Conservation (phyloP, 2,329 filamentous ascomycete species). For the Ceratocystis ficicola region DNA sequence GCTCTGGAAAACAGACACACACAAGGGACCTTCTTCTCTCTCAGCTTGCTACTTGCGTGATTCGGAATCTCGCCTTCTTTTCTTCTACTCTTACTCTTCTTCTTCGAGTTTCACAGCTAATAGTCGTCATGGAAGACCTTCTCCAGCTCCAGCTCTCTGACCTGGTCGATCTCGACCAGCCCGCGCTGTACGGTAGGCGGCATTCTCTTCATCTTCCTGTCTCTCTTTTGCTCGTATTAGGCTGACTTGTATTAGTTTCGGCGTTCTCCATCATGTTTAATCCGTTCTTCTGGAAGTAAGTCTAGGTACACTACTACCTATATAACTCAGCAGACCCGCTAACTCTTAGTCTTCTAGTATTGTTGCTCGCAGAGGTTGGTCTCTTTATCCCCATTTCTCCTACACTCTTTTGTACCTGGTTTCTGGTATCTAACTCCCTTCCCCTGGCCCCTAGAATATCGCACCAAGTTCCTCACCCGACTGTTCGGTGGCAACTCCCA, state of each 20-base stretch:
- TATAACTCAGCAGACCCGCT: slow-evolving; percentile 28
- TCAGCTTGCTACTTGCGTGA: too few relatives aligned
- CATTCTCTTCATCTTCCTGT: slow-evolving; percentile 15
- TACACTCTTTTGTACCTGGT: slow-evolving; percentile 19
- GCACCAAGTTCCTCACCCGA: slow-evolving; percentile 76
- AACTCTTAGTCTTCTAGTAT: slow-evolving; percentile 42
- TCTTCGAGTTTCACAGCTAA: not conserved
- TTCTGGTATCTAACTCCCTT: not conserved
- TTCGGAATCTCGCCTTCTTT: not conserved
- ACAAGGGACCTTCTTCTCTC: too few relatives aligned
- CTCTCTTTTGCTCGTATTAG: slow-evolving; percentile 22
- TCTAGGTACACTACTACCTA: slow-evolving; percentile 24
- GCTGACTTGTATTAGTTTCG: slow-evolving; percentile 47
- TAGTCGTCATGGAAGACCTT: slow-evolving; percentile 7
- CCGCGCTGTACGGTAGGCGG: slow-evolving; percentile 51
- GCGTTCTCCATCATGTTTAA: slow-evolving; percentile 81
- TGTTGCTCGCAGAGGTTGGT: slow-evolving; percentile 65
- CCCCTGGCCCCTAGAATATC: slow-evolving; percentile 56
- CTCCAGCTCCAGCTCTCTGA: not conserved
- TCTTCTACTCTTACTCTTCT: not conserved
- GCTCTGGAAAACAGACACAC: slow-evolving; percentile 15
- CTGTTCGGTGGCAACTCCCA: slow-evolving; percentile 68
- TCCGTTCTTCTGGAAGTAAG: slow-evolving; percentile 99
- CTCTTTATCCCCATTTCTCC: slow-evolving; percentile 14
- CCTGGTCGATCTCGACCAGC: slow-evolving; percentile 51